Evolutionary conservation across 495 filamentous ascomycete species (phyloP), one percentile per base, ranked within the genome.

Genomic region (Pseudevernia furfuracea): DNA sequence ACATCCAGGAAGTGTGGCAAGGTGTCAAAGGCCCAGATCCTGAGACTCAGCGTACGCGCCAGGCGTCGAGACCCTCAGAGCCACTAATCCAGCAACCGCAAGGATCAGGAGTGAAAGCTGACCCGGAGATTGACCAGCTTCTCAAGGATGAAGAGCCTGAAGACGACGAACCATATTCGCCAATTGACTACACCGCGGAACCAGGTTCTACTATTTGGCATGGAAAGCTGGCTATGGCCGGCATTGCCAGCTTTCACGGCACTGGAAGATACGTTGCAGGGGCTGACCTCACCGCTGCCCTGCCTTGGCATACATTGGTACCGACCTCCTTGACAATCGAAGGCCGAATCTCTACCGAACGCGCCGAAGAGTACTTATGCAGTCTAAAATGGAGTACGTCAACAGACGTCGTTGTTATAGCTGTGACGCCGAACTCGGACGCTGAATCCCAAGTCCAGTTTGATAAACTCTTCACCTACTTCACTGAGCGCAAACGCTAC

Each of bases 71-170:
- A 49, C 79, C 78, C 57, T 64, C 74, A 62, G 81, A 83, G 61
- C 74, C 62, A 36, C 52, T 59, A 17, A 34, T 59, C 44, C 74
- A 75, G 37, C 62, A 62, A 57, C 43, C 66, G 73, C 59, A 75
- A 67, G 76, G 80, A 63, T 74, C 89, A 67, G 82, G 79, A 7
- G 77, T 79, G 12, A 71, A 72, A 60, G 83, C 82, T 21, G 94
- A 98, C 73, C 84, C 90, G 21, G 94, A 98, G 65, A 91, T 98
- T 49, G 94, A 98, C 73, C 83, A 89, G 59, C 76, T 98, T 56
- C 81, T 98, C 7, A 85, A 90, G 69, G 92, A 96, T 65, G 88
- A 90, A 59, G 91, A 91, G 55, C 82, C 84, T n/a, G 84, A 83
- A 34, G 87, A 92, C 25, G 93, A 91, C 12, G 89, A 90, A 9